These are phyloP conservation scores for Zalerion maritima DNA, from an alignment of 495 filamentous ascomycete genomes.

Conservation along the genomic window DNA sequence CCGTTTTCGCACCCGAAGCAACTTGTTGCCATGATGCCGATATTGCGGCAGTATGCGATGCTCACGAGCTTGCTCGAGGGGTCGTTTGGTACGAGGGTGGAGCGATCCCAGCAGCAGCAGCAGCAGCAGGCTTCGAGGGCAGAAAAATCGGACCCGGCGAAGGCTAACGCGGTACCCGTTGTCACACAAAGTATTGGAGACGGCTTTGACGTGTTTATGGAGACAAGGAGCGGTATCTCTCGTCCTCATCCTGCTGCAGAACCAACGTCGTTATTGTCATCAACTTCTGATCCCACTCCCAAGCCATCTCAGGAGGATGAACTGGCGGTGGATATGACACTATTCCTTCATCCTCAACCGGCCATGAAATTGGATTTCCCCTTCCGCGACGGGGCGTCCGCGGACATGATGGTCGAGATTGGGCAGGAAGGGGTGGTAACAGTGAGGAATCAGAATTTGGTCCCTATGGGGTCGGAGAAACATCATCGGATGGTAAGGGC, in stretches of 20 bases:
- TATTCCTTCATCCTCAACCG: constrained; percentile 31
- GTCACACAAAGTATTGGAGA: constrained; percentile 13
- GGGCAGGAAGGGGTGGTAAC: constrained; percentile 45
- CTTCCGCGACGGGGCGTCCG: constrained; percentile 22
- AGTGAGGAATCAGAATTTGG: constrained; percentile 23
- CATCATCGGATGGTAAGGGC: constrained; percentile 8
- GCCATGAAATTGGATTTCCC: constrained; percentile 36
- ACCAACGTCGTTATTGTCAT: too few species aligned
- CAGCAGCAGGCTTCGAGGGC: constrained; percentile 1
- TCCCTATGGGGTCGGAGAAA: constrained; percentile 2
- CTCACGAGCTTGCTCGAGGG: constrained; percentile 48
- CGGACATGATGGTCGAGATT: constrained; percentile 41
- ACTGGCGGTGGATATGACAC: constrained; percentile 31
- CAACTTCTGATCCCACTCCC: too few species aligned
- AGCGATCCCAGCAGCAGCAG: constrained; percentile 7
- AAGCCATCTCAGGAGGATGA: constrained; percentile 2
- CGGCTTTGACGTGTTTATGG: constrained; percentile 23
- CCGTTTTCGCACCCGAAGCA: constrained; percentile 82
- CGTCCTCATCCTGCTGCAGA: constrained; percentile 1
- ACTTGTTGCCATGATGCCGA: constrained; percentile 59
- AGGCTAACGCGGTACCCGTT: background rate
- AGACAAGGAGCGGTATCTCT: background rate
- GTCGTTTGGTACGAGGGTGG: constrained; percentile 32
- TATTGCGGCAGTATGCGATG: constrained; percentile 62
- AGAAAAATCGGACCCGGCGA: constrained; percentile 1